Evolutionary conservation across 2,329 filamentous ascomycete species (phyloP).

Genomic region (Ophiostoma populinum): DNA sequence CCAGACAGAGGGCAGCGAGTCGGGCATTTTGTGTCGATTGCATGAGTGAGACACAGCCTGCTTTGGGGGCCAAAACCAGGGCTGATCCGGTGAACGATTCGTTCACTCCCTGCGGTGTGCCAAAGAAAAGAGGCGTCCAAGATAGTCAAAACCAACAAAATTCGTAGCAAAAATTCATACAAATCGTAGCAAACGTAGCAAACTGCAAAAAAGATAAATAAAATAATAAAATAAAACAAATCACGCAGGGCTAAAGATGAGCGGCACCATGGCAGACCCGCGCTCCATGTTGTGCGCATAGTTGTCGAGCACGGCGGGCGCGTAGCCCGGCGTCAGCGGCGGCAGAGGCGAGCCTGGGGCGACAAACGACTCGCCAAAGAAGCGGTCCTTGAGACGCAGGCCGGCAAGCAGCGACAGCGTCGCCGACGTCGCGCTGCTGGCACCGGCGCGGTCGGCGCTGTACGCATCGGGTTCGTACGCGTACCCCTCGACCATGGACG

Average conservation of each 20-base stretch:
- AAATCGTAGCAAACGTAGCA: no score
- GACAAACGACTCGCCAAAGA: constrained; percentile 19
- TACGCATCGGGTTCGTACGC: not conserved
- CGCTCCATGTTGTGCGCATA: constrained; percentile 29
- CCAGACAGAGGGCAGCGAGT: no score
- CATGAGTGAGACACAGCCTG: no score
- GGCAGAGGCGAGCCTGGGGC: not conserved
- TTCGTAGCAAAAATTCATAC: no score
- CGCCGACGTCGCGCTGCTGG: constrained; percentile 8
- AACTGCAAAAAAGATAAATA: no score
- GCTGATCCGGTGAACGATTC: no score
- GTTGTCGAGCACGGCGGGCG: constrained; percentile 4
- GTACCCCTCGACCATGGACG: not conserved
- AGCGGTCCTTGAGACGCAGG: constrained; percentile 23
- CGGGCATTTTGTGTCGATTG: no score
- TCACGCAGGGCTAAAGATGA: constrained; percentile 38
- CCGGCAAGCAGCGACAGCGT: constrained; percentile 20
- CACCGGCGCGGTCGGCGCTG: not conserved
- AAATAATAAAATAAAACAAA: no score
- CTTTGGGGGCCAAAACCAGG: no score
- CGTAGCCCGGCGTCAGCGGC: not conserved
- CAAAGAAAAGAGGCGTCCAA: no score
- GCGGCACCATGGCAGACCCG: constrained; percentile 35
- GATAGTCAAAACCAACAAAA: no score
- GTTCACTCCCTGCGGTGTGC: no score